Evolutionary conservation across 2,329 filamentous ascomycete species (phyloP).

Genomic region (Hymenoscyphus salicellus): DNA sequence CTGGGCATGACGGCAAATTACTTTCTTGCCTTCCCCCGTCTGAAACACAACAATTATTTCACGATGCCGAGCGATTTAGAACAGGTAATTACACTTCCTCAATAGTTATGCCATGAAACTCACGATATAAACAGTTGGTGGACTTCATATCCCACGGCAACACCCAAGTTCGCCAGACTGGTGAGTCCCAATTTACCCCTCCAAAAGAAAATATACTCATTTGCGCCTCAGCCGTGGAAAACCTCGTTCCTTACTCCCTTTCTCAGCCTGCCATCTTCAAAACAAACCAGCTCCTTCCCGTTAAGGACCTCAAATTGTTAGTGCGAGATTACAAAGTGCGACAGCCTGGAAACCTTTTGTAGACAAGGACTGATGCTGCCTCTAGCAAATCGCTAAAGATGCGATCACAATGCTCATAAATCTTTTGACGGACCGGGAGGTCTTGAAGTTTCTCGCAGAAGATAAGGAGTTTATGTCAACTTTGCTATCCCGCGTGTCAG

Average conservation of each 20-base stretch:
- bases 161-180: slow-evolving; percentile 80
- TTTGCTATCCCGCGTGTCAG: slow-evolving; percentile 69
- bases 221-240: slow-evolving; percentile 64
- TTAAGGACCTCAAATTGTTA: slow-evolving; percentile 84
- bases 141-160: slow-evolving; percentile 92
- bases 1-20: not conserved
- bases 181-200: slow-evolving; percentile 42
- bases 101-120: slow-evolving; percentile 3
- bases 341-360: slow-evolving; percentile 15
- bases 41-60: not conserved
- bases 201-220: slow-evolving; percentile 22
- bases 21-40: not conserved
- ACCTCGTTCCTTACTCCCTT: slow-evolving; percentile 78
- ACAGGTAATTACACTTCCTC: slow-evolving; percentile 52
- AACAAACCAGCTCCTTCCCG: slow-evolving; percentile 68
- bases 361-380: slow-evolving; percentile 16
- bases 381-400: slow-evolving; percentile 84
- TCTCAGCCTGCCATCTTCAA: slow-evolving; percentile 81
- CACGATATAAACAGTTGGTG: slow-evolving; percentile 61
- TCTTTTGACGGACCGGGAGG: slow-evolving; percentile 70
- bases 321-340: slow-evolving; percentile 78
- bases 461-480: slow-evolving; percentile 80
- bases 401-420: slow-evolving; percentile 89
- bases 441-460: slow-evolving; percentile 68
- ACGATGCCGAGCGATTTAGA: slow-evolving; percentile 73